Evolutionary conservation across 1,139 yeast genomes (phyloP), one percentile per base, ranked within the genome.

Genomic region (Scheffersomyces lignicola): DNA sequence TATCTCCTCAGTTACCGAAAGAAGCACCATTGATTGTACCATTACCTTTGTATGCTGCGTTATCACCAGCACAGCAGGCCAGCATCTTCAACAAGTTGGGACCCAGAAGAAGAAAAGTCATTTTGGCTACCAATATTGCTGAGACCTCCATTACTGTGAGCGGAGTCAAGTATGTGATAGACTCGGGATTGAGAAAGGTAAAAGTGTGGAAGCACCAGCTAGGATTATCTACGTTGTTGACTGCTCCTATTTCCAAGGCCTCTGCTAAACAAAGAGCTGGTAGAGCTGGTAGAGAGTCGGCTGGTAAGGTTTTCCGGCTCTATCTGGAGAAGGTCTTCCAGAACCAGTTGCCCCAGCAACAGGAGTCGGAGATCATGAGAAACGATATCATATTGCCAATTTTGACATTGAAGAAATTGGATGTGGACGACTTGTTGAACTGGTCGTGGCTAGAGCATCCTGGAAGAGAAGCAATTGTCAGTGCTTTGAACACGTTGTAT

Each of bases 371-470:
- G 58, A 90, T 92, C 44, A 69, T 84, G 43, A 74, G 98, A 48
- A 82, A 88, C 36, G 96, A 90, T 50, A 80, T 92, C 27, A 76
- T 92, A 0, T 77, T 88, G 9, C 95, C 97, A 0, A 76, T 90
- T 3, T 63, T 92, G 45, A 83, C 92, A 63, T 68, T 92, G 44
- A 94, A 92, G 55, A 80, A 80, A 39, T 76, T 88, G 29, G 92
- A 94, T 4, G 88, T 90, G 6, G 80, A 84, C 41, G 95, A 92
- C 60, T 75, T 92, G 27, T 60, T 89, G 31, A 78, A 80, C 37
- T 92, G 97, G 90, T 73, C 86, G 11, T 92, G 97, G 97, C 69
- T 94, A 32, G 96, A 92, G 53, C 77, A 85, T 44, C 98, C 98
- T 0, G 90, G 94, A 2, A 74, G 78, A 45, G 85, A 81, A 10